Conservation (phyloP, 169 alveolate species). For the Plasmodium yoelii region DNA sequence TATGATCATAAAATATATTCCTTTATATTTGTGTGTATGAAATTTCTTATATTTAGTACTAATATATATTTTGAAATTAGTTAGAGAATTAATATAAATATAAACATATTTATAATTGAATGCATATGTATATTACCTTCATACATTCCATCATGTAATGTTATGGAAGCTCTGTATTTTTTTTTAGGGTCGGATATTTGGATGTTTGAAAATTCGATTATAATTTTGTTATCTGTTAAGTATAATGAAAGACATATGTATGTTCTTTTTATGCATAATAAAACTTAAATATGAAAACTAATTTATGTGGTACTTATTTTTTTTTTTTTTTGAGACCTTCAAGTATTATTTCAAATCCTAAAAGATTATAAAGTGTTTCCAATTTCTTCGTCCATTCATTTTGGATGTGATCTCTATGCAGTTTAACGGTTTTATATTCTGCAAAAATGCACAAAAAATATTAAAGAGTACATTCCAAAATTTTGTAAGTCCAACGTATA, state of each 20-base stretch:
- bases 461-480: neutral
- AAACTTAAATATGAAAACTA: too few species aligned
- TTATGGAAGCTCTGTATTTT: slow-evolving; percentile 59
- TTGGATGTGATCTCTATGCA: slow-evolving; percentile 50
- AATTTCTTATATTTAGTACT: neutral
- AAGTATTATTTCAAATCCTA: slow-evolving; percentile 64
- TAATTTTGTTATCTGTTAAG: slow-evolving; percentile 46
- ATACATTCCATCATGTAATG: slow-evolving; percentile 49
- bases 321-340: slow-evolving; percentile 25
- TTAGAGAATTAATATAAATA: too few species aligned
- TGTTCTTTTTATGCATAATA: neutral
- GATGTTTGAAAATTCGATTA: slow-evolving; percentile 60
- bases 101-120: too few species aligned
- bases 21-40: neutral
- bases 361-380: slow-evolving; percentile 49
- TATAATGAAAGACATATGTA: neutral
- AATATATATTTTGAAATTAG: neutral
- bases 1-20: too few species aligned
- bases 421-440: slow-evolving; percentile 69
- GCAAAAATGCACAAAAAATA: neutral
- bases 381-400: slow-evolving; percentile 58
- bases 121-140: slow-evolving; percentile 22
- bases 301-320: neutral
- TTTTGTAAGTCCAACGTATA: neutral
- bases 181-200: slow-evolving; percentile 61